A percentile compares a stretch with the other conserved stretches of the same genome.
Evolutionary conservation across 129 eudicot species (phyloP).

Genomic region (Chrysanthemum lavandulifolium): DNA sequence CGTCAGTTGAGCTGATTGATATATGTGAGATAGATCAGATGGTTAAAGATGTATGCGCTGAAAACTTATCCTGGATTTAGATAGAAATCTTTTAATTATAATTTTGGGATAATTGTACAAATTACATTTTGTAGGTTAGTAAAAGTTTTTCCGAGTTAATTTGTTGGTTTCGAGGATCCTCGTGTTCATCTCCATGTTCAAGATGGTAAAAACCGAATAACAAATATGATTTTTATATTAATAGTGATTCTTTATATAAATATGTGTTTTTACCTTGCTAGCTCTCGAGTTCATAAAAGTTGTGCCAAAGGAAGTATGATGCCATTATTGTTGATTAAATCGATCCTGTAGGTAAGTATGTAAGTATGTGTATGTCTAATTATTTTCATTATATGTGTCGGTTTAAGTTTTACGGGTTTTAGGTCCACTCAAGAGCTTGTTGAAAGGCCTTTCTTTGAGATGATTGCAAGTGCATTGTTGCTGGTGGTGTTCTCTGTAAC

Average conservation of each 20-base stretch:
- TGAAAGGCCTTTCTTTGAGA: conserved; percentile 84
- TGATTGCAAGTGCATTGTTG: conserved; percentile 71
- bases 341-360: conserved; percentile 94
- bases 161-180: conserved; percentile 91
- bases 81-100: background rate
- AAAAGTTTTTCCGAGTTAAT: conserved; percentile 76
- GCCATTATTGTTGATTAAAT: conserved; percentile 85
- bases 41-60: conserved; percentile 90
- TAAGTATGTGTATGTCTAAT: background rate
- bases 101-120: background rate
- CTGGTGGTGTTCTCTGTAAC: conserved; percentile 97
- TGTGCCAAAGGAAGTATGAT: conserved; percentile 79
- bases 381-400: background rate
- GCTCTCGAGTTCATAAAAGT: conserved; percentile 62
- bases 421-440: conserved; percentile 98
- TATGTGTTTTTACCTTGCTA: conserved; percentile 26
- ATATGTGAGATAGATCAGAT: conserved; percentile 95
- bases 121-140: conserved; percentile 57
- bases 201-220: conserved; percentile 56
- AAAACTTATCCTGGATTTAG: background rate
- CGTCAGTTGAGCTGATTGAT: conserved; percentile 77
- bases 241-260: background rate
- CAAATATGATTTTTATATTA: background rate
- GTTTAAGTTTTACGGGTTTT: conserved; percentile 10
- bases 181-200: conserved; percentile 88